Evolutionary conservation across 2,329 filamentous ascomycete genomes (phyloP).

Genomic region (Nemania bipapillata): DNA sequence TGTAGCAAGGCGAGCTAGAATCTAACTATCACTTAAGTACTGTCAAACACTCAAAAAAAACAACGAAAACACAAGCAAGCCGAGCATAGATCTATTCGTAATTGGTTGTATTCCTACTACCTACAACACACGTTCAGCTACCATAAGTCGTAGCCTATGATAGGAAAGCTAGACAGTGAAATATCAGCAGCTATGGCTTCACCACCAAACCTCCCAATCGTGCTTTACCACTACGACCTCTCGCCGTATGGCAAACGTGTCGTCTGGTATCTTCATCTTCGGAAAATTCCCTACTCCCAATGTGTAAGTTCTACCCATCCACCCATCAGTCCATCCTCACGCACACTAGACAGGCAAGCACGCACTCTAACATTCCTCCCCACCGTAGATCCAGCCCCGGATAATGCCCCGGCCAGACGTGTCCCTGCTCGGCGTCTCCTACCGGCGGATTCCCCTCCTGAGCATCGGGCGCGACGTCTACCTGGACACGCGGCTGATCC

Average conservation of each 20-base stretch:
- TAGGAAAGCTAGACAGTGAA: not conserved
- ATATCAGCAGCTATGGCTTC: constrained; percentile 23
- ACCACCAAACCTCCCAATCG: constrained; percentile 54
- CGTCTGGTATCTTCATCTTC: constrained; percentile 74
- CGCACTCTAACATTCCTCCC: constrained; percentile 7
- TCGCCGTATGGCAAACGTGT: constrained; percentile 73
- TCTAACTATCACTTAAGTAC: not conserved
- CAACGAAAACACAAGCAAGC: not conserved
- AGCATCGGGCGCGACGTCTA: constrained; percentile 75
- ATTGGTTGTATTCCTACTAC: not conserved
- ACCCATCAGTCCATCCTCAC: not conserved
- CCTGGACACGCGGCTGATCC: constrained; percentile 74
- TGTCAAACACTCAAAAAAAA: not conserved
- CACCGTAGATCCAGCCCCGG: constrained; percentile 75
- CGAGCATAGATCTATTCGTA: not conserved
- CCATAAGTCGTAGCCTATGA: not conserved
- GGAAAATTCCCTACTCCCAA: constrained; percentile 73
- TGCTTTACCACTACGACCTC: constrained; percentile 73
- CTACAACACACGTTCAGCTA: too few relatives aligned
- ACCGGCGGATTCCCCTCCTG: constrained; percentile 76
- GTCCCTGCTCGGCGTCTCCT: constrained; percentile 67
- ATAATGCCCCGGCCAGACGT: constrained; percentile 75
- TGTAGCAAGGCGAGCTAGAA: not conserved
- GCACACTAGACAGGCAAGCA: not conserved
- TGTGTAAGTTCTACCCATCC: constrained; percentile 63